Evolutionary conservation across 2,329 filamentous ascomycete genomes (phyloP).

Genomic region (Stachybotrys chartarum): DNA sequence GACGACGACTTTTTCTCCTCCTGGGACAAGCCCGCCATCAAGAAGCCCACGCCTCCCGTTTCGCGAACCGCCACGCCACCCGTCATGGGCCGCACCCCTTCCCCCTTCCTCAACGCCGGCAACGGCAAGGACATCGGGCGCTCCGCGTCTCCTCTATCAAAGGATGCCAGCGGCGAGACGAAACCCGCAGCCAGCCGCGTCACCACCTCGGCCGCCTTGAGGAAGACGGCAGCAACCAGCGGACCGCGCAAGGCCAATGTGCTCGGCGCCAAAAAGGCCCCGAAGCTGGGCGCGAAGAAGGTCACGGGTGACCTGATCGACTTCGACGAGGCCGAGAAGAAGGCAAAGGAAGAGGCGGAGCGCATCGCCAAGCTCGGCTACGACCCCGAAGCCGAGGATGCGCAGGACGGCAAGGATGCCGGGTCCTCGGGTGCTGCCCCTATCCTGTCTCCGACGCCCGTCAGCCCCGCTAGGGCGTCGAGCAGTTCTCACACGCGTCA

Average conservation of each 20-base stretch:
- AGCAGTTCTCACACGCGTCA: slow-evolving; percentile 49
- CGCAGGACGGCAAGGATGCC: slow-evolving; percentile 35
- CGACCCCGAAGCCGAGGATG: slow-evolving; percentile 79
- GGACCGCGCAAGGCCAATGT: slow-evolving; percentile 77
- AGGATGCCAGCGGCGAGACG: slow-evolving; percentile 46
- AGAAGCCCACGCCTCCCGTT: slow-evolving; percentile 87
- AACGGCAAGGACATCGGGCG: slow-evolving; percentile 65
- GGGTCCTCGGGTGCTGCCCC: slow-evolving; percentile 47
- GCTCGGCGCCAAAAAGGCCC: slow-evolving; percentile 74
- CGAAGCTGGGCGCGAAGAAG: slow-evolving; percentile 90
- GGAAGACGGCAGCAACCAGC: slow-evolving; percentile 59
- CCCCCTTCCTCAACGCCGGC: slow-evolving; percentile 80
- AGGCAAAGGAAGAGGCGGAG: slow-evolving; percentile 95
- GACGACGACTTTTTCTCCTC: slow-evolving; percentile 99
- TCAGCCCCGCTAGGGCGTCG: slow-evolving; percentile 56
- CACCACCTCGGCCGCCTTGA: slow-evolving; percentile 72
- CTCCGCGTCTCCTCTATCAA: slow-evolving; percentile 74
- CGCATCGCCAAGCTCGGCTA: slow-evolving; percentile 93
- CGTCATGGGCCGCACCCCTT: slow-evolving; percentile 70
- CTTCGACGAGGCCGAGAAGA: slow-evolving; percentile 95
- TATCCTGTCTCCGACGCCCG: slow-evolving; percentile 67
- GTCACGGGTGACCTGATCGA: slow-evolving; percentile 74
- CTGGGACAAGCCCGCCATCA: slow-evolving; percentile 97
- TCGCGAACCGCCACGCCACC: slow-evolving; percentile 85
- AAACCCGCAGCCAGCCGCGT: slow-evolving; percentile 62